Evolutionary conservation across 371 early-diverging fungal species (phyloP).

Genomic region (Mucor mucedo): DNA sequence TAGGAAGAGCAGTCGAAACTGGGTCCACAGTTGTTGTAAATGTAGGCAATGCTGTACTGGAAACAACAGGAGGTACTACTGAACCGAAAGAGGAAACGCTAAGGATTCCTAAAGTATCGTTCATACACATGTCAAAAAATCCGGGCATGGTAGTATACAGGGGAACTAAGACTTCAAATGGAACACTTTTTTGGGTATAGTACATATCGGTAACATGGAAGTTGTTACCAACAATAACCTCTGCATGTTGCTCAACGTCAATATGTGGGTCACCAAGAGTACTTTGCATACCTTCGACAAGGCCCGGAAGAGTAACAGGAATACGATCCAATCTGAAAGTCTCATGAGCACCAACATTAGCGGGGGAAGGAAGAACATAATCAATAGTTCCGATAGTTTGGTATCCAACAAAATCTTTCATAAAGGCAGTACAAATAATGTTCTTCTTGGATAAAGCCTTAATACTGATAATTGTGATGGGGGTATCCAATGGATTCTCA

Average conservation of each 20-base stretch:
- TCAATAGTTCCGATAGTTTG: constrained; percentile 28
- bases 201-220: too few relatives aligned
- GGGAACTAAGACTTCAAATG: constrained; percentile 18
- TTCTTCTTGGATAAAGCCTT: constrained; percentile 24
- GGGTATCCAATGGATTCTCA: constrained; percentile 52
- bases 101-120: not conserved
- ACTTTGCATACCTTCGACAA: too few relatives aligned
- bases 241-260: too few relatives aligned
- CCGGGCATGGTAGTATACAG: constrained; percentile 7
- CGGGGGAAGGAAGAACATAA: constrained; percentile 12
- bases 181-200: not conserved
- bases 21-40: not conserved
- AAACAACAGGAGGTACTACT: not conserved
- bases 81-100: not conserved
- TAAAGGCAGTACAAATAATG: constrained; percentile 2
- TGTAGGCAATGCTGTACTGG: not conserved
- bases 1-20: constrained; percentile 7
- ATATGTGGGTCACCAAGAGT: too few relatives aligned
- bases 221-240: too few relatives aligned
- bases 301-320: too few relatives aligned
- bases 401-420: not conserved
- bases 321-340: too few relatives aligned
- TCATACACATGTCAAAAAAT: not conserved
- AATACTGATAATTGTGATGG: constrained; percentile 39
- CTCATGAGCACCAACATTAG: too few relatives aligned